Percentiles rank a stretch among this genome's conserved stretches.
Conservation (phyloP, 768 basidiomycete genomes). For the Lactifluus pinguis region DNA sequence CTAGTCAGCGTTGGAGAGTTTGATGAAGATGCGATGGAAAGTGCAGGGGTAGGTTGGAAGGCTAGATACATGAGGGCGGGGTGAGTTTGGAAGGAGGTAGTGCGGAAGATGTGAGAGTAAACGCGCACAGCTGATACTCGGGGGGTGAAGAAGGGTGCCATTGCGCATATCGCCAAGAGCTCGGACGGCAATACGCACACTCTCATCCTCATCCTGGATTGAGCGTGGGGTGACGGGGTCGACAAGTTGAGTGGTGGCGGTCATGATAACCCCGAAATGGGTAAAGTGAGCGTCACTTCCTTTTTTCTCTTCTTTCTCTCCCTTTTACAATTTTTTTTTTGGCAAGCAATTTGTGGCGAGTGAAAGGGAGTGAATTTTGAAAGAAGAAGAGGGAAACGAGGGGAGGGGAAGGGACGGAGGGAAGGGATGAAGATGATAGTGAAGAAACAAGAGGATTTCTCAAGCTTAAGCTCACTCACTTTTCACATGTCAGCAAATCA, state of each 20-base stretch:
- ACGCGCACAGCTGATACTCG: constrained; percentile 23
- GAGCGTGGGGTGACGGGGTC: constrained; percentile 6
- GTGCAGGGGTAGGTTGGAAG: constrained; percentile 30
- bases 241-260: constrained; percentile 3
- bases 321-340: background rate
- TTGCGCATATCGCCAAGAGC: constrained; percentile 70
- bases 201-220: constrained; percentile 57
- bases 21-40: constrained; percentile 26
- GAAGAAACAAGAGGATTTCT: background rate
- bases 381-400: background rate
- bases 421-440: background rate
- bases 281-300: background rate
- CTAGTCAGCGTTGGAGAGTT: constrained; percentile 27
- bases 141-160: background rate
- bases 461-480: background rate
- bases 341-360: background rate
- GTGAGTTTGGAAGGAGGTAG: background rate
- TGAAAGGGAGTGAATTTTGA: background rate
- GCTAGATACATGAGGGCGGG: constrained; percentile 18
- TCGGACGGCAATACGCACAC: constrained; percentile 66
- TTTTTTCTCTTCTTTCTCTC: too few relatives aligned
- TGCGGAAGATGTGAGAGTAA: background rate
- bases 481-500: constrained; percentile 12
- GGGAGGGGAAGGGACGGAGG: background rate
- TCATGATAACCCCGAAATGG: constrained; percentile 4